These are phyloP conservation scores for Rhodotorula babjevae DNA, from an alignment of 768 basidiomycete genomes.

Conservation along the genomic window DNA sequence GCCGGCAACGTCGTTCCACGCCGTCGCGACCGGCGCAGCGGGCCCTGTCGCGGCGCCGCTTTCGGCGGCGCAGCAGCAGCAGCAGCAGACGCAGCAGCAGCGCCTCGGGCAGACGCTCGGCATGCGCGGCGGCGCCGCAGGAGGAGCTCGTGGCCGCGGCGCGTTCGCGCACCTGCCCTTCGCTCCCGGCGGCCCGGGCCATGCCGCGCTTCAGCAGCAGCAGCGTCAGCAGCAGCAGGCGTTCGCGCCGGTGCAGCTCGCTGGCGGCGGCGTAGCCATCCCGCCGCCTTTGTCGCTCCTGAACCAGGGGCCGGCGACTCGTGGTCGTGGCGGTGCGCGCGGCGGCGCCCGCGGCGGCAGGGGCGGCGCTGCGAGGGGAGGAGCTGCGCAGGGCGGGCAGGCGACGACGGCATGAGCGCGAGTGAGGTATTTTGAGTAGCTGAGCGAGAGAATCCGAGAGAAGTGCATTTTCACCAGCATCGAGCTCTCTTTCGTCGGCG, in stretches of 20 bases:
- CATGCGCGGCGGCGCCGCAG: conserved; percentile 14
- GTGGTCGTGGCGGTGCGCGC: neutral
- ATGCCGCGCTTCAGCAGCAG: neutral
- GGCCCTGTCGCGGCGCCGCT: neutral
- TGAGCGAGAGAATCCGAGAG: too few species aligned
- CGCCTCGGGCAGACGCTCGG: conserved; percentile 30
- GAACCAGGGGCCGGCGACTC: neutral
- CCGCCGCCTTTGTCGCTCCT: neutral
- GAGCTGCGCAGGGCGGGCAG: too few species aligned
- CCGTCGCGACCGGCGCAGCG: conserved; percentile 26
- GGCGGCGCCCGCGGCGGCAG: neutral
- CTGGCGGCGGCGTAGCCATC: neutral
- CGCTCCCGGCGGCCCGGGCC: neutral
- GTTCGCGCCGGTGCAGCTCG: neutral
- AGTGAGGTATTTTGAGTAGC: too few species aligned
- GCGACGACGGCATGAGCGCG: too few species aligned
- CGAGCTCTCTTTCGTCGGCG: too few species aligned
- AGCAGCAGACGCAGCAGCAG: conserved; percentile 21
- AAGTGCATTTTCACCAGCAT: too few species aligned
- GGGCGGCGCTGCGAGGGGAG: neutral
- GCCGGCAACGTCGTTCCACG: conserved; percentile 19
- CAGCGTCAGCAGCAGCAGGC: neutral
- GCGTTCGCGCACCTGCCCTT: conserved; percentile 12
- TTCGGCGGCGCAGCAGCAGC: neutral
- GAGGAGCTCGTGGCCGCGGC: neutral